Base-by-base conservation (phyloP, 1,284 basidiomycete species). In the Marasmius tenuissimus region DNA sequence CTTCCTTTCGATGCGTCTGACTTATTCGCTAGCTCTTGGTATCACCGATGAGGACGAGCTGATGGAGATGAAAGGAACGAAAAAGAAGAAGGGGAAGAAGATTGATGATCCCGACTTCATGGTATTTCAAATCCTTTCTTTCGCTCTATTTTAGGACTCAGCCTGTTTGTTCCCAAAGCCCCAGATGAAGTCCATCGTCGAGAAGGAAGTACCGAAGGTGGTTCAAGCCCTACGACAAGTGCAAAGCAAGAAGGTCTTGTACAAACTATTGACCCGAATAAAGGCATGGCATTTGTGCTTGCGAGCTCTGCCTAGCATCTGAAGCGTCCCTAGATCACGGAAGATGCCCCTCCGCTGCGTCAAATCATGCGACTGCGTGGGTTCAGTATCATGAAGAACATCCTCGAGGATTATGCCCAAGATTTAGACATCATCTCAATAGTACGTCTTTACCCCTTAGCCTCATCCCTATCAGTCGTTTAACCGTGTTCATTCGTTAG, bases 321-420 rank as follows among this genome's bases (percentile, higher is more conserved):
- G 33, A 27, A 33, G 8, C 58, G 14, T 59, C n/a, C 38, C 12
- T 71, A 96, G 92, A 89, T 97, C 68, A 97, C 96, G 0, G 87
- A 91, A 42, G 94, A 97, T 62, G 83, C 86, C 49, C 81, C 85
- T 0, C 88, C 94, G 18, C 82, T 96, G 40, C 85, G 94, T 50
- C 88, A 94, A 71, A 81, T 98, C 58, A 93, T 98, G 86, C 91
- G 96, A 35, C 80, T 98, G 70, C 94, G 97, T 73, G 96, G 96
- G 1, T 96, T 97, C 73, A 93, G 91, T 73, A 79, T 97, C 22
- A 96, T 98, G 93, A 90, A 86, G 53, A 94, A 92, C 71, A 82
- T 98, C 50, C 78, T 98, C 37, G 86, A 92, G 54, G 96, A 98
- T 69, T 82, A 95, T 70, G 73, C 75, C 14, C 81, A 85, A 35